A percentile compares a stretch with the other conserved stretches of the same genome.
These are phyloP conservation scores for Wilcoxina mikolae DNA, from an alignment of 495 filamentous ascomycete genomes.

Conservation along the genomic window DNA sequence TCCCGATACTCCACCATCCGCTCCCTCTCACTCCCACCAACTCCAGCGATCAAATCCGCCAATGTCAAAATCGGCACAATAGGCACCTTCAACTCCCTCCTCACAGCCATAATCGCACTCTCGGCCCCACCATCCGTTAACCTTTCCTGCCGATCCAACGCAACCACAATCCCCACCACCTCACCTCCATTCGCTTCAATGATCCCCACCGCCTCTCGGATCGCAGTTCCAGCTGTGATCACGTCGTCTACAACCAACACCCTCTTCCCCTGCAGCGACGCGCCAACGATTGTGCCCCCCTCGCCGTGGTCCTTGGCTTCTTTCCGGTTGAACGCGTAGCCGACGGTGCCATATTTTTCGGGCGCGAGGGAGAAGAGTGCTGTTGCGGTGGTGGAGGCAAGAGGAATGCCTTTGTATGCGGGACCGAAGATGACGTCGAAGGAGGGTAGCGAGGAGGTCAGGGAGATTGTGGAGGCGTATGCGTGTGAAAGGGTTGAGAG, in stretches of 20 bases:
- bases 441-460: conserved; percentile 31
- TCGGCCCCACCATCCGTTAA: conserved; percentile 46
- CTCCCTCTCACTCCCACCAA: conserved; percentile 48
- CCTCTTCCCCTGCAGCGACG: conserved; percentile 62
- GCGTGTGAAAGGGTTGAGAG: conserved; percentile 59
- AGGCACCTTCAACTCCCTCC: conserved; percentile 48
- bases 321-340: conserved; percentile 87
- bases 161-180: conserved; percentile 70
- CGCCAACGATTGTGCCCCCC: conserved; percentile 80
- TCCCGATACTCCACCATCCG: conserved; percentile 62
- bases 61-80: conserved; percentile 46
- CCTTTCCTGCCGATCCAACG: conserved; percentile 78
- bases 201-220: conserved; percentile 76
- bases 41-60: conserved; percentile 62
- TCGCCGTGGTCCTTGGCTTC: conserved; percentile 91
- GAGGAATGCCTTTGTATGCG: conserved; percentile 89
- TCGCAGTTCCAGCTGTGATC: conserved; percentile 84
- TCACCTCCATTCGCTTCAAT: conserved; percentile 66
- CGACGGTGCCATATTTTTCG: conserved; percentile 40
- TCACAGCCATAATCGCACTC: conserved; percentile 67
- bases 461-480: conserved; percentile 58
- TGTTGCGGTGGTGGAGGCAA: conserved; percentile 57
- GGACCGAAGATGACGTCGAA: conserved; percentile 70
- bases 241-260: conserved; percentile 92
- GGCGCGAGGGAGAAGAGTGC: conserved; percentile 51